Evolutionary conservation across 495 filamentous ascomycete species (phyloP), one percentile per base, ranked within the genome.

Genomic region (Melanomma pulvis-pyrius): DNA sequence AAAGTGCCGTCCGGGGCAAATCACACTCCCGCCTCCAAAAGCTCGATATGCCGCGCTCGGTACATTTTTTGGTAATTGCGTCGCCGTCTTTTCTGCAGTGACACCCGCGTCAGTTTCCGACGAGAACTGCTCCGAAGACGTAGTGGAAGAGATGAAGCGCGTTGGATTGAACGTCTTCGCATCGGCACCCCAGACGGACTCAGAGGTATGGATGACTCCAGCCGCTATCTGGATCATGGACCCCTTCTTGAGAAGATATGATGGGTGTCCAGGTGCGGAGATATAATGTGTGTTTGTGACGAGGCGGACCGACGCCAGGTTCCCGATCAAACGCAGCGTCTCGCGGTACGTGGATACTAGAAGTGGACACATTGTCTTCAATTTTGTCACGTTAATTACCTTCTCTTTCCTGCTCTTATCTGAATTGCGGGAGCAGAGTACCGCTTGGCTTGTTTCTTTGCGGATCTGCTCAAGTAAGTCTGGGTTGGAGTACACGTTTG

Each of bases 1-100:
- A 73, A 82, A 83, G 65, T 82, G 79, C 15, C 81, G 68, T 7
- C 82, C 81, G 22, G 80, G 80, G 67, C 81, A 84, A 39, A 81
- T 73, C 8, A 74, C 74, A 5, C 76, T 77, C 7, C 80, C 79
- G 1, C 78, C 64, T 12, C 82, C 81, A 63, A 83, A 83, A 0
- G 74, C 65, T 51, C 79, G 61, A 53, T 80, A 80, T 8, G 68
- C 68, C 7, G 68, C 68, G 17, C 47, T 48, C n/a, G 62, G 68
- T 2, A 68, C 59, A 22, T 49, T 22, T 41, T 52, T 50, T 19
- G 55, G 63, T 17, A 65, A 32, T 28, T 32, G 21, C n/a, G 55
- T 41, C 47, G 49, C 61, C 12, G 61, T 64, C 19, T 28, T 29
- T 19, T 47, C 54, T 12, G 53, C 24, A 2, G 19, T 17, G 0